A percentile compares a stretch with the other conserved stretches of the same genome.
Evolutionary conservation across 1,284 basidiomycete genomes (phyloP).

Genomic region (Malassezia slooffiae): DNA sequence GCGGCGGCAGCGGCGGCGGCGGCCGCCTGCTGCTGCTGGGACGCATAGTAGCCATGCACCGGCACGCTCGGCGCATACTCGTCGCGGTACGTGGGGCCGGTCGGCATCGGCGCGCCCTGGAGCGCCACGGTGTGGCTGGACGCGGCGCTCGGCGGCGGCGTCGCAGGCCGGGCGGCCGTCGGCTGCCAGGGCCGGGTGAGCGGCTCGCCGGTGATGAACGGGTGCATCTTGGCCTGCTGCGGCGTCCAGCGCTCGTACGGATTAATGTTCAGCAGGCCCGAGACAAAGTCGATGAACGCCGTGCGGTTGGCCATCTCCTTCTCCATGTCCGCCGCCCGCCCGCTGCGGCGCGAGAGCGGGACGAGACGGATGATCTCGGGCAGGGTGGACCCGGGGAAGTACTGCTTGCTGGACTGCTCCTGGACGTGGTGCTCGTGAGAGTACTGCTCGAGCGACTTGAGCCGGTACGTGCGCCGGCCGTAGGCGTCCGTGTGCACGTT

Average conservation of each 20-base stretch:
- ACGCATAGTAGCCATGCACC: no score
- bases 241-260: slow-evolving; percentile 93
- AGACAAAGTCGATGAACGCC: slow-evolving; percentile 94
- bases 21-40: no score
- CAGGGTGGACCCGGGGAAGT: slow-evolving; percentile 86
- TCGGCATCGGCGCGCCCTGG: no score
- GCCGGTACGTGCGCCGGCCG: slow-evolving; percentile 72
- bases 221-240: slow-evolving; percentile 86
- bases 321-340: slow-evolving; percentile 75
- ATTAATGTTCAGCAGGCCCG: slow-evolving; percentile 83
- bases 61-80: no score
- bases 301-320: slow-evolving; percentile 89
- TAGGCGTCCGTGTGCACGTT: slow-evolving; percentile 66
- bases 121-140: no score
- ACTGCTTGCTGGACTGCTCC: slow-evolving; percentile 95
- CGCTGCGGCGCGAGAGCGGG: slow-evolving; percentile 67
- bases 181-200: slow-evolving; percentile 51
- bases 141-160: slow-evolving; percentile 10
- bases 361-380: slow-evolving; percentile 94
- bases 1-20: no score
- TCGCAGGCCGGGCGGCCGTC: slow-evolving; percentile 18
- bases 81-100: no score
- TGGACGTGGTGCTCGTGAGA: slow-evolving; percentile 84
- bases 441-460: slow-evolving; percentile 91
- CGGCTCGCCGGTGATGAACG: slow-evolving; percentile 96